A percentile compares a stretch with the other conserved stretches of the same genome.
Conservation (phyloP, 2,329 filamentous ascomycete genomes). For the Spiromastix sp. region DNA sequence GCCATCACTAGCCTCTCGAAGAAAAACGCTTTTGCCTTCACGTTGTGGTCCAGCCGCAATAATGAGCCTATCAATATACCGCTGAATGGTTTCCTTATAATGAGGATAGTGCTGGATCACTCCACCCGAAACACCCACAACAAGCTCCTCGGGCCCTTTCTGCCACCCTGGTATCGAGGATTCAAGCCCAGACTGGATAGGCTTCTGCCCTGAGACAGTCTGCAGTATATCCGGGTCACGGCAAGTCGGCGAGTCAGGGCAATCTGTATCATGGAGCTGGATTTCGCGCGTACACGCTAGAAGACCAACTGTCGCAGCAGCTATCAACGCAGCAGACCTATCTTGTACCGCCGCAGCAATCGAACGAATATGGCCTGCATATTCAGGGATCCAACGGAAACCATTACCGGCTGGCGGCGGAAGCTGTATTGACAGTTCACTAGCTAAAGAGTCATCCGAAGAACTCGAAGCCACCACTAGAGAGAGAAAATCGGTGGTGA, state of each 20-base stretch:
- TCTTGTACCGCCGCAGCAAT: constrained; percentile 59
- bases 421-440: constrained; percentile 40
- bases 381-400: constrained; percentile 52
- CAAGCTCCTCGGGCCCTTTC: constrained; percentile 44
- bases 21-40: constrained; percentile 37
- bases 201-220: constrained; percentile 4
- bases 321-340: constrained; percentile 59
- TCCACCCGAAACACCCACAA: constrained; percentile 67
- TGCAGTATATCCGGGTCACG: constrained; percentile 3
- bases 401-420: constrained; percentile 24
- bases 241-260: constrained; percentile 8
- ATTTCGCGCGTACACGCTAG: constrained; percentile 58
- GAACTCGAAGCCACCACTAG: constrained; percentile 48
- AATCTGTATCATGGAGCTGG: constrained; percentile 20
- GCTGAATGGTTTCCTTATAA: constrained; percentile 56
- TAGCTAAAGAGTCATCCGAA: constrained; percentile 38
- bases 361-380: constrained; percentile 47
- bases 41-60: constrained; percentile 29
- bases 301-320: constrained; percentile 58
- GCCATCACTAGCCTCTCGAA: constrained; percentile 41
- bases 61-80: constrained; percentile 50
- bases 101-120: constrained; percentile 67
- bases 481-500: constrained; percentile 61
- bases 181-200: constrained; percentile 5
- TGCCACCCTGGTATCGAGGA: constrained; percentile 18